A percentile compares a stretch with the other conserved stretches of the same genome.
Conservation (phyloP, 495 filamentous ascomycete genomes). For the Trichoderma parareesei region DNA sequence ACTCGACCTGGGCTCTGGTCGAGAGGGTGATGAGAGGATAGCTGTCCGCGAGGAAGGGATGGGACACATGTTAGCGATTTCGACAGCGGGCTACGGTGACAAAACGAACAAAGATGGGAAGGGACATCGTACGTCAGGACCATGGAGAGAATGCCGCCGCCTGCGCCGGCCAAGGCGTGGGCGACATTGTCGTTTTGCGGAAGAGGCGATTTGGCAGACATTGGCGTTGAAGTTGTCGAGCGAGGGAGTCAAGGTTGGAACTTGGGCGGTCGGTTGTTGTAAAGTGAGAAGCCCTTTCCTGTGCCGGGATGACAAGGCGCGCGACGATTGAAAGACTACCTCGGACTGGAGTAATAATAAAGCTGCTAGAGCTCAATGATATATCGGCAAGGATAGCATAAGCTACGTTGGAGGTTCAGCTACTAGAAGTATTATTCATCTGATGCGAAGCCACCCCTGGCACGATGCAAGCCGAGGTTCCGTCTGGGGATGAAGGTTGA, state of each 20-base stretch:
- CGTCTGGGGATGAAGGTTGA: background rate
- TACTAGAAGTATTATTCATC: too few species aligned
- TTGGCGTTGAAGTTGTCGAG: slow-evolving; percentile 13
- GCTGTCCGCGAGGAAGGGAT: slow-evolving; percentile 30
- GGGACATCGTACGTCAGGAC: slow-evolving; percentile 63
- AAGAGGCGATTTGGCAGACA: slow-evolving; percentile 36
- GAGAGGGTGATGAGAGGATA: slow-evolving; percentile 97
- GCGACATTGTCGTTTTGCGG: slow-evolving; percentile 86
- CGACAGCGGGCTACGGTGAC: background rate
- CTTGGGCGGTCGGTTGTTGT: background rate
- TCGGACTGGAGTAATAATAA: background rate
- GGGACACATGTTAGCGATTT: background rate
- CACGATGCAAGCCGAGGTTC: background rate
- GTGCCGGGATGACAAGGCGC: too few species aligned
- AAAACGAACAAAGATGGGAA: too few species aligned
- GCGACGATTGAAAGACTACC: background rate
- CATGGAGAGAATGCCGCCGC: slow-evolving; percentile 93
- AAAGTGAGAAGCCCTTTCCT: background rate
- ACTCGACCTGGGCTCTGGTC: slow-evolving; percentile 95
- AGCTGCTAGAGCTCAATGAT: background rate
- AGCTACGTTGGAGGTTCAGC: too few species aligned
- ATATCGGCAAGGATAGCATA: background rate
- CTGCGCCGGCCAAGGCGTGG: slow-evolving; percentile 78
- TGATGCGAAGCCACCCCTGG: background rate
- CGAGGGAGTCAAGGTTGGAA: background rate